phyloP scores from a whole-genome alignment of 1,284 basidiomycete species.

The Fomitopsis schrenkii region DNA sequence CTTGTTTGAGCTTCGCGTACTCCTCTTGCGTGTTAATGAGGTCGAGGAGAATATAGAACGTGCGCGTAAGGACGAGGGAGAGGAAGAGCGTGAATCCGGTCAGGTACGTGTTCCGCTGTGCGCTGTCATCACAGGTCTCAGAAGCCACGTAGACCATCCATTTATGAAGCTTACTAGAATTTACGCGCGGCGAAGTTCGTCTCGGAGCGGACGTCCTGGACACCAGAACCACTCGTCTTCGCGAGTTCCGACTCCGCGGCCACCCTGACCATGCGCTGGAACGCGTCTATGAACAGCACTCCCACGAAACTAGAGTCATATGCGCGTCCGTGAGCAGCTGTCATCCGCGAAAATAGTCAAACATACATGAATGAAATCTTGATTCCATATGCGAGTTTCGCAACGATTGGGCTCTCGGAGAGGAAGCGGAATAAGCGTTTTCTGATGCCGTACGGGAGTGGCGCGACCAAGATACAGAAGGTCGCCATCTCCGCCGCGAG shows the following conservation, averaged over 20 bases:
- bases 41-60: slow-evolving; percentile 89
- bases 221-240: slow-evolving; percentile 50
- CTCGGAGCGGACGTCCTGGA: slow-evolving; percentile 73
- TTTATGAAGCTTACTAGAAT: slow-evolving; percentile 73
- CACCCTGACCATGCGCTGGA: slow-evolving; percentile 91
- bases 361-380: slow-evolving; percentile 94
- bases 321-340: slow-evolving; percentile 1
- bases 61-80: slow-evolving; percentile 88
- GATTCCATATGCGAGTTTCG: slow-evolving; percentile 74
- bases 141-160: neutral
- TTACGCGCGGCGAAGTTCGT: slow-evolving; percentile 85
- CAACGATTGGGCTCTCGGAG: slow-evolving; percentile 61
- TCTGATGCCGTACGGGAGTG: slow-evolving; percentile 71
- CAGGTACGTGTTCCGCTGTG: slow-evolving; percentile 84
- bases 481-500: slow-evolving; percentile 76
- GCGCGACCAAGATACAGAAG: slow-evolving; percentile 72
- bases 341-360: neutral
- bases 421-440: slow-evolving; percentile 77
- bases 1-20: slow-evolving; percentile 78
- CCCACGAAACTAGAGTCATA: slow-evolving; percentile 67
- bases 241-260: slow-evolving; percentile 72
- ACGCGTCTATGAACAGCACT: slow-evolving; percentile 84
- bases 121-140: slow-evolving; percentile 36
- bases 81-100: slow-evolving; percentile 94
- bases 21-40: slow-evolving; percentile 89